These are phyloP conservation scores for Verticillium tricorpus DNA, from an alignment of 2,329 filamentous ascomycete species.

Conservation along the genomic window DNA sequence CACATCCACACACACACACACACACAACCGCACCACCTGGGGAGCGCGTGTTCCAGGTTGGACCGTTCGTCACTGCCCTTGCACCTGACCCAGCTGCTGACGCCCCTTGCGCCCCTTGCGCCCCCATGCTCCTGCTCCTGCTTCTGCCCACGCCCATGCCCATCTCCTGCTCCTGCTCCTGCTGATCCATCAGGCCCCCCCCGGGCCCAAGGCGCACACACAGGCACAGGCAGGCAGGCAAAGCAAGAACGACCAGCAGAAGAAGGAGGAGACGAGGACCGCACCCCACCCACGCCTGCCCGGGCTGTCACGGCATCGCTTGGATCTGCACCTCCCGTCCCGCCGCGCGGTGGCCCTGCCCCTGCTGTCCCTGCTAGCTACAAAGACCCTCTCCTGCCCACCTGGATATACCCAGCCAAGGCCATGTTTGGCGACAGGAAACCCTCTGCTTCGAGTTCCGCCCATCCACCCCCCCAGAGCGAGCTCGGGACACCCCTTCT, in stretches of 20 bases:
- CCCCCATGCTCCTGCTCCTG: not conserved
- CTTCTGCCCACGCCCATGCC: not conserved
- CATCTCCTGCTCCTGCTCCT: not conserved
- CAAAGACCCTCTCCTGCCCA: not conserved
- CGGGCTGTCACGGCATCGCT: not conserved
- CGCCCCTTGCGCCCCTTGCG: not conserved
- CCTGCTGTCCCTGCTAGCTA: not conserved
- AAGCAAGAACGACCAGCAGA: not conserved
- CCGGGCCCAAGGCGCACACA: too few species aligned
- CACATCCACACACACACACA: not conserved
- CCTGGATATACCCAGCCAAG: not conserved
- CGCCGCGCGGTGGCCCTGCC: not conserved
- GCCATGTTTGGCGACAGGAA: constrained; percentile 4
- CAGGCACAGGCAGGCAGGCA: not conserved
- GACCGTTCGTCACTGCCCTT: not conserved
- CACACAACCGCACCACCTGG: not conserved
- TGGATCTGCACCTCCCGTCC: not conserved
- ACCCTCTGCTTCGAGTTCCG: not conserved
- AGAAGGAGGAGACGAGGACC: not conserved
- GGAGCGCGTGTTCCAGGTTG: not conserved
- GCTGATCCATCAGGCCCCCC: not conserved
- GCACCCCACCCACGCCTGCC: not conserved
- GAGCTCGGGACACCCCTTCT: not conserved
- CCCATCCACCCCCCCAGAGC: not conserved
- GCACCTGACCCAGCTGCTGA: not conserved